These are phyloP conservation scores for Kalmanozyma brasiliensis DNA, from an alignment of 1,284 basidiomycete genomes.

Conservation along the genomic window DNA sequence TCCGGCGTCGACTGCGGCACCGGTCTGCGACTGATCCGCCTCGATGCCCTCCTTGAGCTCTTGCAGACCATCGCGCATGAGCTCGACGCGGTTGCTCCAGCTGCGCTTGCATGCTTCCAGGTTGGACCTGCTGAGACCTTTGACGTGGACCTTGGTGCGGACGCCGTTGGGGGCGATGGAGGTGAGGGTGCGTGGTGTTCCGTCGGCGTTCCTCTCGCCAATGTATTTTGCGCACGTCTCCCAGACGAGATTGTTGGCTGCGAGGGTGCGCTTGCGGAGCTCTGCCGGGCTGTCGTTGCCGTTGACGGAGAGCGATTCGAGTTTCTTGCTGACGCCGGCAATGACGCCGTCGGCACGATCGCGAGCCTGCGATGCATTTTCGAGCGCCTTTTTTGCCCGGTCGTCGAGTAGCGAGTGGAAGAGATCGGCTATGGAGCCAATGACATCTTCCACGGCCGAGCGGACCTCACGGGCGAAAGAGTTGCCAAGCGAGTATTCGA, in stretches of 20 bases:
- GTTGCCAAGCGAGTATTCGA: slow-evolving; percentile 46
- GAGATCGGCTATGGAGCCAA: slow-evolving; percentile 52
- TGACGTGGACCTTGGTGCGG: slow-evolving; percentile 41
- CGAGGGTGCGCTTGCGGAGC: slow-evolving; percentile 32
- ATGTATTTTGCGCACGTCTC: slow-evolving; percentile 50
- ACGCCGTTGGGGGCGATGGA: slow-evolving; percentile 39
- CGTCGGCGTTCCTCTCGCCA: slow-evolving; percentile 31
- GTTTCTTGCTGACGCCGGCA: slow-evolving; percentile 24
- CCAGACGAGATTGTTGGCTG: slow-evolving; percentile 51
- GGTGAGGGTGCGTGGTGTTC: slow-evolving; percentile 35
- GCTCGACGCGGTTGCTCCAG: slow-evolving; percentile 48
- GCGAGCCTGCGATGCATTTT: slow-evolving; percentile 39
- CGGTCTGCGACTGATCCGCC: slow-evolving; percentile 14
- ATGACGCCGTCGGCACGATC: slow-evolving; percentile 39
- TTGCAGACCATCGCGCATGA: slow-evolving; percentile 52
- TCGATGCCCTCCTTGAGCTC: slow-evolving; percentile 51
- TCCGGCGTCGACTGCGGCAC: slow-evolving; percentile 16
- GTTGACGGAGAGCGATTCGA: slow-evolving; percentile 22
- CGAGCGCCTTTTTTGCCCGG: slow-evolving; percentile 45
- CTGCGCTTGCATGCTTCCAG: slow-evolving; percentile 47
- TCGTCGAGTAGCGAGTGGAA: slow-evolving; percentile 57
- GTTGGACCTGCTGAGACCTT: slow-evolving; percentile 52
- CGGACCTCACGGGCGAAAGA: slow-evolving; percentile 51
- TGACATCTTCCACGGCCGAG: slow-evolving; percentile 40
- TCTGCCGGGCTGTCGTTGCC: slow-evolving; percentile 18